Base-by-base conservation (phyloP, 371 early-diverging fungal species). In the Capniomyces stellatus region DNA sequence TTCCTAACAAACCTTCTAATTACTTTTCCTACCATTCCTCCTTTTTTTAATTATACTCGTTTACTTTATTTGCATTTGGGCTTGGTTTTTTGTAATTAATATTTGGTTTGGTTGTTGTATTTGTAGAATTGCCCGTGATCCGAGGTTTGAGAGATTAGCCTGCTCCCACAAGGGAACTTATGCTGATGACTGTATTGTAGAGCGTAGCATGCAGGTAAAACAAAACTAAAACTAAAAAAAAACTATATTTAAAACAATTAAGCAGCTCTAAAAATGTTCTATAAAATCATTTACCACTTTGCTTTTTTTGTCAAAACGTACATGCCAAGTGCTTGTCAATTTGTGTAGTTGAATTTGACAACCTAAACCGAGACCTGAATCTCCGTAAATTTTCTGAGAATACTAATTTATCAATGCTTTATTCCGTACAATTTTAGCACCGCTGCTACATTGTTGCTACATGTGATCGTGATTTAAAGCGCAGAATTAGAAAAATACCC, bases 141-240 rank as follows among this genome's bases (percentile, higher is more conserved):
- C 93, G 24, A 75, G 96, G 25, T 95, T 94, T 64, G 92, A 96
- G 58, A 75, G 95, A 24, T 72, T 99, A 39, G 88, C 91, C 13
- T 99, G 99, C 71, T 79, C 89, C 46, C 99, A 99, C 71, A 93
- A 92, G 61, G 99, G 99, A 30, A 98, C 96, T 1, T 99, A 99
- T 76, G 99, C 99, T 29, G 99, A 99, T 80, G 98, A 99, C 76
- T 99, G 99, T 66, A 72, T 99, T 41, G 91, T 99, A 2, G 80
- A 94, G 52, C 75, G 99, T 31, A 83, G 98, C 3, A 93, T 82
- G 77, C 90, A 52, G 27, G 51, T 51, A 88, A 61, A 73, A n/a
- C n/a, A n/a, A n/a, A n/a, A n/a, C n/a, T n/a, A n/a, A n/a, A n/a
- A n/a, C n/a, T n/a, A n/a, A n/a, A n/a, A n/a, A n/a, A n/a, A n/a